Percentiles rank a stretch among this genome's conserved stretches.
phyloP scores from a whole-genome alignment of 768 basidiomycete species.

The Boletellus ananas region DNA sequence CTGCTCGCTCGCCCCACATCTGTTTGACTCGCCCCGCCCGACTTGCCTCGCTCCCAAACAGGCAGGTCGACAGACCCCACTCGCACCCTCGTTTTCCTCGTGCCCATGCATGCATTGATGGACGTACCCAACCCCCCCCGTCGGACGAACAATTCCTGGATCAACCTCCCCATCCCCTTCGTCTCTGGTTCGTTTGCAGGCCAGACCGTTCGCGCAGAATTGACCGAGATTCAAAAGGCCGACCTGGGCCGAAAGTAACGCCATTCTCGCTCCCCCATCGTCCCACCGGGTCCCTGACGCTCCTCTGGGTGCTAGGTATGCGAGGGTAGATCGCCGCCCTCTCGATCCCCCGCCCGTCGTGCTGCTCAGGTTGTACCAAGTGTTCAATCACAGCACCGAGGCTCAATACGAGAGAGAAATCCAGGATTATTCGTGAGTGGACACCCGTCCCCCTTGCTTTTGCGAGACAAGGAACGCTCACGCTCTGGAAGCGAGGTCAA shows the following conservation, averaged over 20 bases:
- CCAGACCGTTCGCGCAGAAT: slow-evolving; percentile 48
- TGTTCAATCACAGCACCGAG: slow-evolving; percentile 38
- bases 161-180: slow-evolving; percentile 49
- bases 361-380: slow-evolving; percentile 48
- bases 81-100: neutral
- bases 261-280: neutral
- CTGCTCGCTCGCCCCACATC: slow-evolving; percentile 5
- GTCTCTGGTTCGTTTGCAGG: slow-evolving; percentile 59
- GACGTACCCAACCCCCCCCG: slow-evolving; percentile 17
- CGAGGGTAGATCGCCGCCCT: slow-evolving; percentile 59
- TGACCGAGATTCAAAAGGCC: slow-evolving; percentile 63
- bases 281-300: slow-evolving; percentile 2
- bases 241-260: slow-evolving; percentile 63
- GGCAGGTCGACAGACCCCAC: slow-evolving; percentile 5
- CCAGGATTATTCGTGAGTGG: slow-evolving; percentile 45
- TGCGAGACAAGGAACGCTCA: slow-evolving; percentile 1
- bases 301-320: slow-evolving; percentile 39
- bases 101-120: slow-evolving; percentile 19
- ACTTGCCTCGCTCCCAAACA: slow-evolving; percentile 7
- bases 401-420: slow-evolving; percentile 47
- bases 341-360: slow-evolving; percentile 65
- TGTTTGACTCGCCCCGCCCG: slow-evolving; percentile 8
- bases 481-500: slow-evolving; percentile 49
- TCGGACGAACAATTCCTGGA: slow-evolving; percentile 26
- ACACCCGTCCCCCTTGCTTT: neutral